Base-by-base conservation (phyloP, 2,329 filamentous ascomycete genomes). In the Dactylellina sp. region DNA sequence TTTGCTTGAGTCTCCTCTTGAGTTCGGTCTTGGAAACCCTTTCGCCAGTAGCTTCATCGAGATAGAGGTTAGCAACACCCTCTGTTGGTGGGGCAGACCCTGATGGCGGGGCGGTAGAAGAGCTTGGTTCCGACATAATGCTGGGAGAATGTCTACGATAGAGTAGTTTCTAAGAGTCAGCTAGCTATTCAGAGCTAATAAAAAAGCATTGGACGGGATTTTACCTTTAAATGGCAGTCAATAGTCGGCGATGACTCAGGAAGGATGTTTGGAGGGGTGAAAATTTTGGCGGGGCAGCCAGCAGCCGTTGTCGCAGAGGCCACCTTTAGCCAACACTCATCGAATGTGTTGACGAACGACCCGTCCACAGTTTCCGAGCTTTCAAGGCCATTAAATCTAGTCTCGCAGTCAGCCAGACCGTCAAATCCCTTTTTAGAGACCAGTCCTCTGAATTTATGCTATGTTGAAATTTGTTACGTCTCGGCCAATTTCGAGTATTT, bases 1-100 rank as follows among this genome's bases (percentile, higher is more conserved):
- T 89, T 81, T 89, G 86, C 91, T 99, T 99, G 84, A 93, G 88
- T 80, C 94, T 89, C 85, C 92, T 94, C 92, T 99, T 99, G 82
- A 98, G 85, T 84, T 93, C 90, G 14, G 89, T 88, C 88, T 93
- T 93, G 84, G 91, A 93, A 75, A 90, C 81, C 82, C 83, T 89
- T 84, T 99, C 95, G 79, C 95, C 95, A 12, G 95, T 98, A 76
- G 93, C 92, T 80, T 96, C 92, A 82, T 99, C 95, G 56, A 95
- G 87, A 82, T 93, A 87, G 78, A 96, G 86, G 83, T 94, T 92
- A 80, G 86, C 75, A 44, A 74, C 57, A 46, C 71, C 77, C 55
- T 77, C 76, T 1, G 72, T 72, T 61, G 75, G 70, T 39, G 70
- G 70, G 68, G 68, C 68, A 46, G 68, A 65, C 42, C 68, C 68